Evolutionary conservation across 148 eudicot genomes (phyloP).

Genomic region (Persicaria tinctoria): DNA sequence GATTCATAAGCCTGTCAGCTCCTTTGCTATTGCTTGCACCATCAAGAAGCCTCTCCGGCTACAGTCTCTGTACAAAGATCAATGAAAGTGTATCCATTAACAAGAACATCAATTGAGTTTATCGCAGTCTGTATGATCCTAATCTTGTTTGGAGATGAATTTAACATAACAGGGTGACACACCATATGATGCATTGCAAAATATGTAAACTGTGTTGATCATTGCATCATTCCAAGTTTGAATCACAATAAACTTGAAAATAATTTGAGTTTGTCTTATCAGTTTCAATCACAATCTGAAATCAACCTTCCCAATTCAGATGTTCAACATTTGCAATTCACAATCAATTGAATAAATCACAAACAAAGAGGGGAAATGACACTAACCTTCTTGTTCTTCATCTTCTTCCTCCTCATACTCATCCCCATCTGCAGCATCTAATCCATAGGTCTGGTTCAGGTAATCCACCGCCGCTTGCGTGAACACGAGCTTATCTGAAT

Average conservation of each 20-base stretch:
- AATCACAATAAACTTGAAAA: background rate
- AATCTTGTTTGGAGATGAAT: background rate
- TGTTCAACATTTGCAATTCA: background rate
- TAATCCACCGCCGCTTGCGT: slow-evolving; percentile 59
- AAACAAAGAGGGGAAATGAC: background rate
- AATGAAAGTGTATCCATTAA: background rate
- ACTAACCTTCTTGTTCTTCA: slow-evolving; percentile 24
- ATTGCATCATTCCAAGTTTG: background rate
- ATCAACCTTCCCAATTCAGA: background rate
- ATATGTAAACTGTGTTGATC: background rate
- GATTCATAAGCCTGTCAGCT: background rate
- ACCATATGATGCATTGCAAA: background rate
- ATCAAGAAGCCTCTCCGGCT: slow-evolving; percentile 7
- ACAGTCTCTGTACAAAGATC: background rate
- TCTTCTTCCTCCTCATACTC: slow-evolving; percentile 38
- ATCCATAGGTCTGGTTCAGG: slow-evolving; percentile 79
- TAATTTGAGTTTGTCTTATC: background rate
- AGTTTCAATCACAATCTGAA: background rate
- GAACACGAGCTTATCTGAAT: slow-evolving; percentile 70
- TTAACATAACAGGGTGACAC: background rate
- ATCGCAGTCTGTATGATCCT: background rate
- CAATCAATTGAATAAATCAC: background rate
- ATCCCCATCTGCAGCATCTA: slow-evolving; percentile 34
- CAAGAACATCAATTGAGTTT: background rate
- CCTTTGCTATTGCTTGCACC: background rate